Evolutionary conservation across 768 basidiomycete species (phyloP).

Genomic region (Suillus spraguei): DNA sequence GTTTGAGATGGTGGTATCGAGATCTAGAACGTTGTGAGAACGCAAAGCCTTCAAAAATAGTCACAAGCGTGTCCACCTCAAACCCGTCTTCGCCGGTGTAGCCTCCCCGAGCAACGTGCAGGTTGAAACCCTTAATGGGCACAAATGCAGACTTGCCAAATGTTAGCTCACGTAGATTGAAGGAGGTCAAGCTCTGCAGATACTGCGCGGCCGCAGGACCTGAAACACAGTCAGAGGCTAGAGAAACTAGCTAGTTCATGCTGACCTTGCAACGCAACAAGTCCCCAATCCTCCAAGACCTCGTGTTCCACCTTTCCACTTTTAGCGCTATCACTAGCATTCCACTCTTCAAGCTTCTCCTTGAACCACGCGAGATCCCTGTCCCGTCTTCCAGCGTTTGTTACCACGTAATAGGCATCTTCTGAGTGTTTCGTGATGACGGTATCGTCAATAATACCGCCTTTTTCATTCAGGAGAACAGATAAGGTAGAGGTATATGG

Average conservation of each 20-base stretch:
- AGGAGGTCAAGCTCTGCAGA: slow-evolving; percentile 75
- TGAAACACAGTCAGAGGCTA: slow-evolving; percentile 27
- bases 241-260: background rate
- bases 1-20: slow-evolving; percentile 84
- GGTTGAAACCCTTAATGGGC: slow-evolving; percentile 58
- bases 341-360: slow-evolving; percentile 76
- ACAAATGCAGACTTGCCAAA: slow-evolving; percentile 88
- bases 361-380: slow-evolving; percentile 82
- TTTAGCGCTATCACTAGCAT: slow-evolving; percentile 49
- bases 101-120: slow-evolving; percentile 91
- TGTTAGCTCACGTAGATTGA: slow-evolving; percentile 70
- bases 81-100: slow-evolving; percentile 99
- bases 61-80: slow-evolving; percentile 58
- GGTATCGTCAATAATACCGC: slow-evolving; percentile 96
- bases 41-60: slow-evolving; percentile 6
- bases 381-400: slow-evolving; percentile 88
- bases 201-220: slow-evolving; percentile 84
- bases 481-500: slow-evolving; percentile 85
- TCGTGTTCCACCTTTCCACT: slow-evolving; percentile 77
- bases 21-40: slow-evolving; percentile 52
- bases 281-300: slow-evolving; percentile 80
- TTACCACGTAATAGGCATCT: slow-evolving; percentile 91
- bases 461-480: slow-evolving; percentile 83
- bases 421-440: slow-evolving; percentile 85
- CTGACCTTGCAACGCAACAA: slow-evolving; percentile 88